Evolutionary conservation across 139 green algal genomes (phyloP), one percentile per base, ranked within the genome.

Genomic region (Pedinophyceae sp.): DNA sequence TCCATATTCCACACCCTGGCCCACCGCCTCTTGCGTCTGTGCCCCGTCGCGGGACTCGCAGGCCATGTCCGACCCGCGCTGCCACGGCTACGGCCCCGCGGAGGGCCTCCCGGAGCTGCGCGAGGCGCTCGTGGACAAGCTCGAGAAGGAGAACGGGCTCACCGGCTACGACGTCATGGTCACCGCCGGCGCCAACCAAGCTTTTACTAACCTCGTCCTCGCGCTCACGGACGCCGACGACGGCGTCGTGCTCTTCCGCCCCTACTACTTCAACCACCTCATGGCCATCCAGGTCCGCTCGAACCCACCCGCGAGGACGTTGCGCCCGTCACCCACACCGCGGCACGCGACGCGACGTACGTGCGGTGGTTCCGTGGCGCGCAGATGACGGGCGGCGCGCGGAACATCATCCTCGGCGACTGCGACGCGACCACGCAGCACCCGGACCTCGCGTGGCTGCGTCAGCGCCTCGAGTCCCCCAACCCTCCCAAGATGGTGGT

Each of bases 181-280:
- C 4, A 95, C 87, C 3, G 67, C 79, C 3, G 87, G 87, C 3
- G 88, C 87, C 55, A 94, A 90, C 49, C 87, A 95, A 68, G 82
- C 73, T 17, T 94, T 94, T 48, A 65, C 76, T 3, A 95, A 94
- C 62, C 55, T 87, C 6, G 70, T 94, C 50, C 60, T 94, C 15
- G 63, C 79, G 0, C 63, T 94, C 34, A 64, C 69, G 19, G 88
- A 96, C 45, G 52, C 60, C 2, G 19, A 43, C 7, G 78, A 92
- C 60, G 22, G 54, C 0, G 72, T 79, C 3, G 86, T 87, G 20
- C 73, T 97, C 23, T 96, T 95, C 67, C 67, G 45, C 43, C 88
- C 88, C 7, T 93, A 87, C 66, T 97, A 96, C 72, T 97, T 96
- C 74, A 95, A 97, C 67, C 83, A 95, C 63, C 65, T 81, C 15